Percentiles rank a stretch among this genome's conserved stretches.
Evolutionary conservation across 805 yeast genomes (phyloP).

Genomic region (Pichia exigua): DNA sequence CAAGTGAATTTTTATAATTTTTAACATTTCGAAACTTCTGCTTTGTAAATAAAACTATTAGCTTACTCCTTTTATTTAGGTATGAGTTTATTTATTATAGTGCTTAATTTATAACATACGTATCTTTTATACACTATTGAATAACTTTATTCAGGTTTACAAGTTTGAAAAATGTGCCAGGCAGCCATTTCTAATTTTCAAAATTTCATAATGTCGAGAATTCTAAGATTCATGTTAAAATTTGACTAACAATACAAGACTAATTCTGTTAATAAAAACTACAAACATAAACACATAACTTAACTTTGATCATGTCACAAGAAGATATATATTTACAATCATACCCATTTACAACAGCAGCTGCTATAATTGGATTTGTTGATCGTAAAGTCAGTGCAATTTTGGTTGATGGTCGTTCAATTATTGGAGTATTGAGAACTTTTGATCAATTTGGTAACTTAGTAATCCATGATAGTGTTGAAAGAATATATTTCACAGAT

Average conservation of each 20-base stretch:
- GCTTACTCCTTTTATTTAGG: neutral
- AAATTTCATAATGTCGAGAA: neutral
- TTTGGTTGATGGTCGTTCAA: constrained; percentile 80
- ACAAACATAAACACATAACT: neutral
- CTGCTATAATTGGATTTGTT: constrained; percentile 82
- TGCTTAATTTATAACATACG: neutral
- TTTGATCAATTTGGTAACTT: constrained; percentile 94
- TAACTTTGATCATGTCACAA: constrained; percentile 9
- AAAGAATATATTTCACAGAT: constrained; percentile 63
- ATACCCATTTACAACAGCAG: constrained; percentile 80
- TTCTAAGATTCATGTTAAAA: neutral
- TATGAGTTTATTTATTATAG: neutral
- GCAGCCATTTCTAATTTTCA: too few species aligned
- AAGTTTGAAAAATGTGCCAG: too few species aligned
- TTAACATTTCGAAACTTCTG: neutral
- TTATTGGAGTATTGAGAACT: constrained; percentile 86
- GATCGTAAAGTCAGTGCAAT: constrained; percentile 74
- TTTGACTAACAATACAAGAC: neutral
- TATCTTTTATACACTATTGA: neutral
- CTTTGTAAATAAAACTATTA: too few species aligned
- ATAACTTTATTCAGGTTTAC: neutral
- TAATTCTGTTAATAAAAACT: neutral
- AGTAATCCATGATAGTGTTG: constrained; percentile 85
- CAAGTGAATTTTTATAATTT: constrained; percentile 57
- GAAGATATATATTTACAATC: constrained; percentile 65